Conservation (phyloP, 495 filamentous ascomycete genomes). For the Penicillium riverlandense region DNA sequence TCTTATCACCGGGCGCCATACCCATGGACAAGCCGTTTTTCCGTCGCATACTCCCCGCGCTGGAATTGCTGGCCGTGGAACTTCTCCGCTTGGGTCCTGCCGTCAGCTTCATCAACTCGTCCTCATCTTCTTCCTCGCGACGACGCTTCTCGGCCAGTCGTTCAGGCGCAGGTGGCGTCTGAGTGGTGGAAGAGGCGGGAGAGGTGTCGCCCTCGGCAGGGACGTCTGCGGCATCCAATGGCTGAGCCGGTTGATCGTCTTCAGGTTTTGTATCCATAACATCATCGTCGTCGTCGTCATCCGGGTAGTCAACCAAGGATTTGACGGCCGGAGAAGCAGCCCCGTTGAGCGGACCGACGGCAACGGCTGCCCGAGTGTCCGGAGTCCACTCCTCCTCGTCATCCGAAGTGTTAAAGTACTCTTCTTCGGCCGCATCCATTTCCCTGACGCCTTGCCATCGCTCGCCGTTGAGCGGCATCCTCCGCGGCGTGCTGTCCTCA, state of each 20-base stretch:
- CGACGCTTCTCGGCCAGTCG: constrained; percentile 85
- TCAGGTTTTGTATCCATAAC: constrained; percentile 44
- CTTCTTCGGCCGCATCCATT: constrained; percentile 81
- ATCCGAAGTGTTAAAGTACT: constrained; percentile 88
- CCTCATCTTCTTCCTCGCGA: constrained; percentile 81
- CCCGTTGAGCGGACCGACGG: constrained; percentile 23
- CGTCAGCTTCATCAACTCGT: constrained; percentile 68
- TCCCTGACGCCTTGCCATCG: constrained; percentile 75
- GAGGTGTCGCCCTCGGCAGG: constrained; percentile 17
- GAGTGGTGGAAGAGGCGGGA: constrained; percentile 24
- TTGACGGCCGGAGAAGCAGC: constrained; percentile 53
- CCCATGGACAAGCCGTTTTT: constrained; percentile 36
- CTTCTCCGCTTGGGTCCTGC: constrained; percentile 59
- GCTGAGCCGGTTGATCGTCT: constrained; percentile 11
- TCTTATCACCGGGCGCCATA: constrained; percentile 24
- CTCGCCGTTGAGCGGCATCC: constrained; percentile 56
- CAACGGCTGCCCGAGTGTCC: constrained; percentile 18
- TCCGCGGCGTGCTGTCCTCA: constrained; percentile 37
- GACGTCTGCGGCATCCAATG: constrained; percentile 5
- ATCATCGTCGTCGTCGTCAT: constrained; percentile 74
- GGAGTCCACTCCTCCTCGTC: constrained; percentile 69
- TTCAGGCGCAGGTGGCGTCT: constrained; percentile 50
- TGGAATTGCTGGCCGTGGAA: constrained; percentile 32
- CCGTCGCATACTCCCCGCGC: constrained; percentile 27
- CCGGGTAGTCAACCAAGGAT: constrained; percentile 83